phyloP scores from a whole-genome alignment of 176 grass and related monocot genomes.

The Aegilops tauschii region DNA sequence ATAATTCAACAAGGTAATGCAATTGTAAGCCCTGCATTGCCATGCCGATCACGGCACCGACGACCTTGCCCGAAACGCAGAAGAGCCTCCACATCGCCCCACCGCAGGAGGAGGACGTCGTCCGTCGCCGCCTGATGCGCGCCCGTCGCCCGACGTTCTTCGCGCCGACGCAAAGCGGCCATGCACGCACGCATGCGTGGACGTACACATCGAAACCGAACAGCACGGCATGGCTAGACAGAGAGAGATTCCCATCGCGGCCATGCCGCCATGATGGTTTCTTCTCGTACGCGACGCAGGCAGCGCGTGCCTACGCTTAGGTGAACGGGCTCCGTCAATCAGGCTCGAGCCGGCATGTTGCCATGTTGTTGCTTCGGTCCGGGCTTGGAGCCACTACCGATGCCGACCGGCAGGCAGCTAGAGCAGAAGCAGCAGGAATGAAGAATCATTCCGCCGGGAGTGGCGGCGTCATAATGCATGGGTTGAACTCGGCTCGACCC shows the following conservation, averaged over 20 bases:
- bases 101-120: neutral
- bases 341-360: neutral
- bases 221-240: neutral
- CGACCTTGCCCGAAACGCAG: neutral
- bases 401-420: neutral
- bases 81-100: neutral
- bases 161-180: slow-evolving; percentile 33
- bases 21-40: neutral
- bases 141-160: slow-evolving; percentile 33
- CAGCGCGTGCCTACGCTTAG: neutral
- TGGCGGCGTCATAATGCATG: slow-evolving; percentile 26
- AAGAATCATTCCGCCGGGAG: slow-evolving; percentile 24
- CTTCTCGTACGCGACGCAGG: neutral
- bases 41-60: neutral
- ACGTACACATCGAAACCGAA: neutral
- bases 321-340: slow-evolving; percentile 41
- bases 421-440: slow-evolving; percentile 4
- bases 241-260: slow-evolving; percentile 20
- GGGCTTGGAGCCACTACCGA: neutral
- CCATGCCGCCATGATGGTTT: slow-evolving; percentile 7
- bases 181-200: neutral
- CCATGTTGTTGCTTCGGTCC: slow-evolving; percentile 3
- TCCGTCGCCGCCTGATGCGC: neutral
- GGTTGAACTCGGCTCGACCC: slow-evolving; percentile 8
- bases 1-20: neutral